Conservation (phyloP, 2,329 filamentous ascomycete genomes). For the Magnaporthiopsis rhizophila region DNA sequence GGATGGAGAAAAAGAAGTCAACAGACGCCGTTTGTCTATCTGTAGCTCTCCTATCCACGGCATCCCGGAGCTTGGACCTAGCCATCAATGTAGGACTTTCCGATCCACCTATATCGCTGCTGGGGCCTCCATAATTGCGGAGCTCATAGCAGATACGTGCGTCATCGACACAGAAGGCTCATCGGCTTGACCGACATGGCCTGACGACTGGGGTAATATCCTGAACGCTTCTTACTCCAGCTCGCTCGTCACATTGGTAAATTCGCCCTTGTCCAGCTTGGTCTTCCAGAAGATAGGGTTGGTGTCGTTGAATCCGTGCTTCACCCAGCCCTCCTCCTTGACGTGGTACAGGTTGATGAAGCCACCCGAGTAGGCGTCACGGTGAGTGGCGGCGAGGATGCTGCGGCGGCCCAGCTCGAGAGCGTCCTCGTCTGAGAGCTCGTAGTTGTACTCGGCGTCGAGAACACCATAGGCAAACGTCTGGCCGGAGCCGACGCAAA, state of each 20-base stretch:
- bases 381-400: conserved; percentile 91
- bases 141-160: not conserved
- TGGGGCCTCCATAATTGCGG: not conserved
- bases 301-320: conserved; percentile 92
- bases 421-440: conserved; percentile 78
- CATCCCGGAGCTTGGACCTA: not conserved
- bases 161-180: not conserved
- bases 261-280: conserved; percentile 97
- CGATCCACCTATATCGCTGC: not conserved
- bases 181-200: not conserved
- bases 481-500: conserved; percentile 96
- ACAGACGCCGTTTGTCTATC: not conserved
- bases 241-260: conserved; percentile 84
- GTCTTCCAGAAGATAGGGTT: conserved; percentile 99
- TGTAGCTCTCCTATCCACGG: not conserved
- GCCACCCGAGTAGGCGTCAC: conserved; percentile 97
- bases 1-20: not conserved
- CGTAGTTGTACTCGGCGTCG: conserved; percentile 90
- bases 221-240: conserved; percentile 40
- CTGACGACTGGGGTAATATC: not conserved
- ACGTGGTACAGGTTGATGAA: conserved; percentile 99
- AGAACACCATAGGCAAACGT: conserved; percentile 98
- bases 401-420: conserved; percentile 84
- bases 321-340: conserved; percentile 98
- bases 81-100: not conserved